phyloP scores from a whole-genome alignment of 495 filamentous ascomycete genomes.

The Collariella sp. region DNA sequence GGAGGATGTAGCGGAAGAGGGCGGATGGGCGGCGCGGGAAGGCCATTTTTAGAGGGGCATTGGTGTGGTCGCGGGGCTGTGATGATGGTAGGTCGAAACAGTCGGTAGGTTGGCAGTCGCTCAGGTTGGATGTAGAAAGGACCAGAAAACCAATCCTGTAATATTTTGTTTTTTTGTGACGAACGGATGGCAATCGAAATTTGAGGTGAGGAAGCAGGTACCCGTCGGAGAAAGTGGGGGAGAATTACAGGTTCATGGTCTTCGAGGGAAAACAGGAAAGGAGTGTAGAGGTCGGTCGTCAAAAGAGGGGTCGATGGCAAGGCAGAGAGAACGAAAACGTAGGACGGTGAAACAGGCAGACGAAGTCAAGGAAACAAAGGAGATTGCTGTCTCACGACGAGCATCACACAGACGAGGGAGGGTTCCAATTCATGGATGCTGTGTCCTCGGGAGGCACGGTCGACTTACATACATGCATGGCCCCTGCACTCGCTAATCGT shows the following conservation, averaged over 20 bases:
- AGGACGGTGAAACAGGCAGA: background rate
- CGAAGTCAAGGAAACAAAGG: background rate
- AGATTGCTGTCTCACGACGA: background rate
- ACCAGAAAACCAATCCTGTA: too few species aligned
- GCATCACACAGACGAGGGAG: background rate
- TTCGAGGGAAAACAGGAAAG: background rate
- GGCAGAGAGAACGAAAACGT: background rate
- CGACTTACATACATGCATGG: background rate
- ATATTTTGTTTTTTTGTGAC: too few species aligned
- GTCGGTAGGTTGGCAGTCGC: too few species aligned
- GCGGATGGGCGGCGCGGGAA: conserved; percentile 34
- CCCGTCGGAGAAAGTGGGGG: too few species aligned
- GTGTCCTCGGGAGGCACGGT: background rate
- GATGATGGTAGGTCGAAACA: too few species aligned
- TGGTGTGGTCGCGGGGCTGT: background rate
- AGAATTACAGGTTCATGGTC: too few species aligned
- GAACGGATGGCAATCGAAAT: too few species aligned
- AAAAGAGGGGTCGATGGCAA: background rate
- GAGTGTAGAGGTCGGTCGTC: background rate
- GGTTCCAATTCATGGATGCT: too few species aligned
- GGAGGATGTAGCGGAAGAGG: conserved; percentile 30
- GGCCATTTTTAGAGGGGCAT: conserved; percentile 29
- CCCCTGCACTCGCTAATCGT: background rate
- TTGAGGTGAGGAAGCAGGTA: too few species aligned
- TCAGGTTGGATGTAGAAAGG: too few species aligned